These are phyloP conservation scores for Galerina sulciceps DNA, from an alignment of 768 basidiomycete species.

Conservation along the genomic window DNA sequence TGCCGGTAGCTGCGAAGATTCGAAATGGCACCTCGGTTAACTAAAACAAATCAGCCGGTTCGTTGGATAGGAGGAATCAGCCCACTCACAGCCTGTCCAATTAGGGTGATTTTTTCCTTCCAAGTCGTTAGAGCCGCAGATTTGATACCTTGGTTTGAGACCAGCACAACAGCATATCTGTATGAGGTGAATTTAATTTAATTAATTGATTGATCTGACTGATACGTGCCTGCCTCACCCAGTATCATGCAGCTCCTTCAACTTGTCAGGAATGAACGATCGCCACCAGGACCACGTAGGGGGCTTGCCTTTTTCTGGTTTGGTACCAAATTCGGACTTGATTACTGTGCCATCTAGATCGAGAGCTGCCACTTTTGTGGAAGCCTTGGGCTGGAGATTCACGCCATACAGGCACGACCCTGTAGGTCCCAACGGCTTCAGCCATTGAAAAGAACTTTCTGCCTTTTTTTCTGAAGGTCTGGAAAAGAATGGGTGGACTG, in stretches of 20 bases:
- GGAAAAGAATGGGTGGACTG: constrained; percentile 41
- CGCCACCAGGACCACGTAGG: constrained; percentile 76
- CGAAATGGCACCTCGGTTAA: constrained; percentile 76
- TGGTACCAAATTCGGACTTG: constrained; percentile 41
- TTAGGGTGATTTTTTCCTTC: constrained; percentile 75
- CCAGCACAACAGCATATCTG: constrained; percentile 75
- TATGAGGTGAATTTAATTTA: background rate
- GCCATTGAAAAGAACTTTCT: constrained; percentile 41
- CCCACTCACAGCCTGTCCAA: constrained; percentile 62
- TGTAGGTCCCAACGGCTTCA: constrained; percentile 39
- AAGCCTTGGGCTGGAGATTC: constrained; percentile 44
- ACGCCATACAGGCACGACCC: constrained; percentile 46
- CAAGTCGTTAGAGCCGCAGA: constrained; percentile 56
- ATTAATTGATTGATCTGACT: background rate
- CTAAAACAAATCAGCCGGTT: constrained; percentile 37
- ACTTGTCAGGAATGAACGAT: constrained; percentile 57
- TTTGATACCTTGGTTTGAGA: constrained; percentile 80
- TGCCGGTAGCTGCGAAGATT: constrained; percentile 75
- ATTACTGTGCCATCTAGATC: constrained; percentile 92
- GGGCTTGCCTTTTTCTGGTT: constrained; percentile 35
- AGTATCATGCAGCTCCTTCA: constrained; percentile 59
- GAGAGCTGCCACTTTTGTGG: constrained; percentile 73
- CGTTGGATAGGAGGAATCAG: background rate
- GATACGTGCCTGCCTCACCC: constrained; percentile 51
- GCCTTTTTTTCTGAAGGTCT: constrained; percentile 16